Evolutionary conservation across 768 basidiomycete genomes (phyloP), one percentile per base, ranked within the genome.

Genomic region (Brasilioporus rufonigricans): DNA sequence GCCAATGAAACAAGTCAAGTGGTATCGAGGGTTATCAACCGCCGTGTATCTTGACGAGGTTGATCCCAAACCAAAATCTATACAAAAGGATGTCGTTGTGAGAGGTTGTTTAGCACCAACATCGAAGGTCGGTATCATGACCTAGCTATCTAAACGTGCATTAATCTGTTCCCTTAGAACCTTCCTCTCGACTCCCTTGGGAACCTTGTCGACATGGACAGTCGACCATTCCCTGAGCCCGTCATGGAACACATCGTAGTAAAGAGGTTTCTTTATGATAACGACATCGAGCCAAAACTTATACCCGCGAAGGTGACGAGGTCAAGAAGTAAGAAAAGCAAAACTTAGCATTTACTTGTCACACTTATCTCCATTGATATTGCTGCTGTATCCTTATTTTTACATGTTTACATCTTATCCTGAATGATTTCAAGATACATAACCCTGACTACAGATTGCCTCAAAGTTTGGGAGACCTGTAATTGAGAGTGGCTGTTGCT

Each of bases 251-350:
- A 82, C 48, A 71, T 93, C 48, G 72, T 81, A 48, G 84, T 92
- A 38, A 88, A 89, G 74, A 91, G 82, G 66, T 89, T 84, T 67
- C 80, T 93, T 19, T 93, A 91, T 55, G 89, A 91, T 58, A 83
- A 84, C 53, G 91, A 93, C 61, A 61, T 78, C 4, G 77, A 79
- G 49, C 61, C 65, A 18, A 67, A 58, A 21, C 61, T 65, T 36
- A 41, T 60, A 2, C 64, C 67, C 14, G 53, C 72, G 33, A 85
- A 83, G 71, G 76, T 75, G 57, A 87, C 86, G 18, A 78, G 83
- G 61, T 79, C 83, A 33, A 80, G 74, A 64, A 74, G 74, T 53
- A 86, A 77, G 71, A 69, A 85, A 78, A 65, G 71, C 64, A 59
- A 76, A 75, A 72, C 55, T 55, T 67, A 62, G 50, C 23, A n/a